These are phyloP conservation scores for Penicilliopsis zonata DNA, from an alignment of 495 filamentous ascomycete species.

Conservation along the genomic window DNA sequence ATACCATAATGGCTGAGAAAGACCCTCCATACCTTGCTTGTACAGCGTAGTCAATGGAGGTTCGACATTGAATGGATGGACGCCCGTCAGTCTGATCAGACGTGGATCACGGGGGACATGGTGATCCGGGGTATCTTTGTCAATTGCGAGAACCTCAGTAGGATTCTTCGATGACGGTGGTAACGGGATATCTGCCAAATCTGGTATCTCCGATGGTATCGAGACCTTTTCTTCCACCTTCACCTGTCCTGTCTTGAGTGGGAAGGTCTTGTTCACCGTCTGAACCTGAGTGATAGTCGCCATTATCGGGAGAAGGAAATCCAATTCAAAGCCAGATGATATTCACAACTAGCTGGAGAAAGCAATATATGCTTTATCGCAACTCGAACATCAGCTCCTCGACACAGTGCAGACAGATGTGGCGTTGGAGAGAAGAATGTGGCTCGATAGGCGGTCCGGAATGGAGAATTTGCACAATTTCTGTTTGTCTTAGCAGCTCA, in stretches of 20 bases:
- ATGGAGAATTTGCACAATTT: no score
- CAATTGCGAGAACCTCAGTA: constrained; percentile 55
- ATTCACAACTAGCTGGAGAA: no score
- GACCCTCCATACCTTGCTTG: constrained; percentile 56
- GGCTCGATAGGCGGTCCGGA: no score
- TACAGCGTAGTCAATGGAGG: constrained; percentile 70
- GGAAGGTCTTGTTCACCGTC: constrained; percentile 10
- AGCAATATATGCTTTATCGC: no score
- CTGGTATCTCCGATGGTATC: constrained; percentile 6
- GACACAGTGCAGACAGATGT: no score
- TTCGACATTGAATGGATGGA: constrained; percentile 93
- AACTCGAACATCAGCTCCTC: no score
- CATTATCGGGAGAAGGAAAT: constrained; percentile 10
- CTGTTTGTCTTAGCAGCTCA: no score
- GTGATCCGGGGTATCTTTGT: constrained; percentile 71
- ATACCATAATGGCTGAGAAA: constrained; percentile 91
- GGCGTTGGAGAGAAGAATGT: no score
- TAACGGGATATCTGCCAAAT: constrained; percentile 44
- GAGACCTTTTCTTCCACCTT: constrained; percentile 12
- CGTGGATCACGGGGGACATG: constrained; percentile 83
- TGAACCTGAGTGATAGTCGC: constrained; percentile 14
- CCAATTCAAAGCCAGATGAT: no score
- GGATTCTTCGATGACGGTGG: constrained; percentile 57
- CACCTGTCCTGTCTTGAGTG: constrained; percentile 14
- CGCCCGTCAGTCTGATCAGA: constrained; percentile 77